phyloP scores from a whole-genome alignment of 177 flowering plant species.

The Tripterygium wilfordii region DNA sequence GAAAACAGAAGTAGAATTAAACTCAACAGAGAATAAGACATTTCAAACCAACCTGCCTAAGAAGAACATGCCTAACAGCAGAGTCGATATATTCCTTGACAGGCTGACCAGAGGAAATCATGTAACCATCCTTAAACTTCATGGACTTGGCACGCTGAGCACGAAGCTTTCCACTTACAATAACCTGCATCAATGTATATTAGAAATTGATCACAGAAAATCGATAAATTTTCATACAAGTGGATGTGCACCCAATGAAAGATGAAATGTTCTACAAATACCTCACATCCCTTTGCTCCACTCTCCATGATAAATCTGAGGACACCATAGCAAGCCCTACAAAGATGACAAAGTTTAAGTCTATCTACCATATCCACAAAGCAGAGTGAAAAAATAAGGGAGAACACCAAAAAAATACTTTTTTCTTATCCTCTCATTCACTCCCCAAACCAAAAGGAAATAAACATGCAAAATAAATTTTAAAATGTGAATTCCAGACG shows the following conservation, averaged over 20 bases:
- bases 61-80: constrained; percentile 44
- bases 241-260: too few species aligned
- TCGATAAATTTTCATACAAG: too few species aligned
- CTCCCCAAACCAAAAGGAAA: too few species aligned
- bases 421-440: not conserved
- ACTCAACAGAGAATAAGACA: not conserved
- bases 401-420: not conserved
- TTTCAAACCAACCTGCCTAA: constrained; percentile 32
- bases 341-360: not conserved
- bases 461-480: too few species aligned
- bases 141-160: constrained; percentile 54
- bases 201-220: too few species aligned
- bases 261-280: not conserved
- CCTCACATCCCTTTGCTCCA: constrained; percentile 59
- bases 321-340: constrained; percentile 54
- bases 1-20: not conserved
- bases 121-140: constrained; percentile 57
- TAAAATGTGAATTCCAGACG: not conserved
- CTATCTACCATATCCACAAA: not conserved
- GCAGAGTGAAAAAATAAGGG: not conserved
- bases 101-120: constrained; percentile 53
- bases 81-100: constrained; percentile 46
- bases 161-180: constrained; percentile 50
- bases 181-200: constrained; percentile 20
- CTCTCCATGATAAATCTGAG: constrained; percentile 49